These are phyloP conservation scores for Pseudonectria foliicola DNA, from an alignment of 2,329 filamentous ascomycete genomes.

Conservation along the genomic window DNA sequence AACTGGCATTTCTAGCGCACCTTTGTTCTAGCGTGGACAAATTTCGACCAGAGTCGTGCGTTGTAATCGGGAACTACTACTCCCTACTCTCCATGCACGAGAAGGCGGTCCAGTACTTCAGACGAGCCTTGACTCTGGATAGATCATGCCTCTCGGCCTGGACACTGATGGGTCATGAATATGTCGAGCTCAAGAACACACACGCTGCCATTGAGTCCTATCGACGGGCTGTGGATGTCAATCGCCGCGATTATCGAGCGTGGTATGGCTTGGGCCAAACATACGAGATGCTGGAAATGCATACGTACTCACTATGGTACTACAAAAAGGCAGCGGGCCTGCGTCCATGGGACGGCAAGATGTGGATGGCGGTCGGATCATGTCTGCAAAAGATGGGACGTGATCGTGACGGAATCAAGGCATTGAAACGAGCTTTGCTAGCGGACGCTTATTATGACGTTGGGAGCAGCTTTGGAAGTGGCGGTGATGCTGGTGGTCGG, in stretches of 20 bases:
- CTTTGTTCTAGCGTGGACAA: constrained; percentile 87
- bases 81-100: constrained; percentile 90
- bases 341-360: constrained; percentile 93
- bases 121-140: constrained; percentile 83
- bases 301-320: constrained; percentile 94
- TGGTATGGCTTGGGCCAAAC: constrained; percentile 98
- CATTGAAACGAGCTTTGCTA: constrained; percentile 83
- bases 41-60: constrained; percentile 93
- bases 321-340: constrained; percentile 92
- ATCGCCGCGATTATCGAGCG: constrained; percentile 90
- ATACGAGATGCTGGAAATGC: constrained; percentile 97
- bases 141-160: constrained; percentile 87
- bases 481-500: constrained; percentile 40
- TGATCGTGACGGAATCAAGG: constrained; percentile 85
- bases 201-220: constrained; percentile 98
- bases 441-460: constrained; percentile 80
- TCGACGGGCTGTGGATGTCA: constrained; percentile 88
- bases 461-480: constrained; percentile 47
- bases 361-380: constrained; percentile 95
- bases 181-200: constrained; percentile 96
- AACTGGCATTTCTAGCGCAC: constrained; percentile 87
- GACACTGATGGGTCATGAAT: constrained; percentile 99
- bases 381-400: constrained; percentile 87
- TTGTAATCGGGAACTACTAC: constrained; percentile 96
- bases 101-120: constrained; percentile 97